Percentiles rank a stretch among this genome's conserved stretches.
Evolutionary conservation across 768 basidiomycete species (phyloP).

Genomic region (Kwoniella europaea): DNA sequence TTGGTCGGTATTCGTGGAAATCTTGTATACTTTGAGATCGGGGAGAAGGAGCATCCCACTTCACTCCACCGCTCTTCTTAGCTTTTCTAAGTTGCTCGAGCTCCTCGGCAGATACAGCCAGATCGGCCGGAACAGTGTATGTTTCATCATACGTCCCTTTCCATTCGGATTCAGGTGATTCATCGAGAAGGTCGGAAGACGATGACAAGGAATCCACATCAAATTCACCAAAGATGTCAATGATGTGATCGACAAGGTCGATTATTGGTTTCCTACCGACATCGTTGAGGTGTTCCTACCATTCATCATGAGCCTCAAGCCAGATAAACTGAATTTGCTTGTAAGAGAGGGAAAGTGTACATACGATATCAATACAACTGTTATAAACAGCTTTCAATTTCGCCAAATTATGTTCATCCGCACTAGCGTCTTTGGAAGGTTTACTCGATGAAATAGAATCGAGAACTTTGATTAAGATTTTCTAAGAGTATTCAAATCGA

Average conservation of each 20-base stretch:
- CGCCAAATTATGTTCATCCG: constrained; percentile 66
- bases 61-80: constrained; percentile 18
- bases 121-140: constrained; percentile 42
- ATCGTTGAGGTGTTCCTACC: constrained; percentile 67
- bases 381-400: constrained; percentile 67
- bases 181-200: constrained; percentile 8
- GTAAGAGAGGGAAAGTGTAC: constrained; percentile 13
- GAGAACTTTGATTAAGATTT: constrained; percentile 74
- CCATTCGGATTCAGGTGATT: constrained; percentile 45
- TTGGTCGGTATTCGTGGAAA: constrained; percentile 10
- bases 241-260: constrained; percentile 68
- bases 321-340: neutral
- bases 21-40: constrained; percentile 5
- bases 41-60: neutral
- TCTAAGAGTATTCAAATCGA: constrained; percentile 55
- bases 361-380: constrained; percentile 78
- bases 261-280: constrained; percentile 74
- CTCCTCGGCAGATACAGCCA: constrained; percentile 27
- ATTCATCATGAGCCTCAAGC: neutral
- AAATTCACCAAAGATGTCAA: constrained; percentile 52
- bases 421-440: constrained; percentile 49
- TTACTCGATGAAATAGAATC: constrained; percentile 59
- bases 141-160: constrained; percentile 34
- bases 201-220: constrained; percentile 30
- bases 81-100: constrained; percentile 14